Percentiles rank a stretch among this genome's conserved stretches.
These are phyloP conservation scores for Lepraria neglecta DNA, from an alignment of 495 filamentous ascomycete genomes.

Conservation along the genomic window DNA sequence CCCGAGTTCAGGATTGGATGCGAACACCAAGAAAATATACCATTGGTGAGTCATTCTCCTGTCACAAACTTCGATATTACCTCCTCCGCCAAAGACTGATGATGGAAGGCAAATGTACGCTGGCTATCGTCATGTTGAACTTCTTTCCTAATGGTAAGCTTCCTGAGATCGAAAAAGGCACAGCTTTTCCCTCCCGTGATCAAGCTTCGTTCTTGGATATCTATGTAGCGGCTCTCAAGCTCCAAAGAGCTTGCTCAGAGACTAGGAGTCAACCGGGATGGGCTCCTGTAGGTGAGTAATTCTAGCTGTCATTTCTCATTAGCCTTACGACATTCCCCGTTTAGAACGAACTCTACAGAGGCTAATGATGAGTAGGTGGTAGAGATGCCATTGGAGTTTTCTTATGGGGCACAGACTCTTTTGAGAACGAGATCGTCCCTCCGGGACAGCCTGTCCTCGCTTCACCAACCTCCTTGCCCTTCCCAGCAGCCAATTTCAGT, in stretches of 20 bases:
- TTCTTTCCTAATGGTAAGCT: slow-evolving; percentile 1
- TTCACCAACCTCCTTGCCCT: background rate
- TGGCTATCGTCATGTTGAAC: slow-evolving; percentile 19
- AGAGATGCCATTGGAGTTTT: slow-evolving; percentile 8
- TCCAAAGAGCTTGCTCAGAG: background rate
- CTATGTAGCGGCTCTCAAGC: background rate
- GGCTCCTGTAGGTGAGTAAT: slow-evolving; percentile 8
- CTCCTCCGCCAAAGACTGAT: background rate
- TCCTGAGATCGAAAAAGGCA: background rate
- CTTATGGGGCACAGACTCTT: slow-evolving; percentile 10
- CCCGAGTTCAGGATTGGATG: background rate
- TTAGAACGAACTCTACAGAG: background rate
- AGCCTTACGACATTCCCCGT: no score
- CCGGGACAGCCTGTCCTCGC: background rate
- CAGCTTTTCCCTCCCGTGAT: slow-evolving; percentile 5
- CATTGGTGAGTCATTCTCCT: background rate
- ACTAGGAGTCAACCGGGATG: background rate
- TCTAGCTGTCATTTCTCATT: background rate
- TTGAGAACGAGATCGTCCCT: background rate
- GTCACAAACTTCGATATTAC: background rate
- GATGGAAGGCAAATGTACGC: slow-evolving; percentile 1
- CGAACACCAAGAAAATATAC: slow-evolving; percentile 12
- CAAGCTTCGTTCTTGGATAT: slow-evolving; percentile 9
- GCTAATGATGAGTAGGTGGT: background rate
- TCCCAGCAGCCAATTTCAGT: background rate